A percentile compares a stretch with the other conserved stretches of the same genome.
phyloP scores from a whole-genome alignment of 2,329 filamentous ascomycete genomes.

The Cadophora malorum region DNA sequence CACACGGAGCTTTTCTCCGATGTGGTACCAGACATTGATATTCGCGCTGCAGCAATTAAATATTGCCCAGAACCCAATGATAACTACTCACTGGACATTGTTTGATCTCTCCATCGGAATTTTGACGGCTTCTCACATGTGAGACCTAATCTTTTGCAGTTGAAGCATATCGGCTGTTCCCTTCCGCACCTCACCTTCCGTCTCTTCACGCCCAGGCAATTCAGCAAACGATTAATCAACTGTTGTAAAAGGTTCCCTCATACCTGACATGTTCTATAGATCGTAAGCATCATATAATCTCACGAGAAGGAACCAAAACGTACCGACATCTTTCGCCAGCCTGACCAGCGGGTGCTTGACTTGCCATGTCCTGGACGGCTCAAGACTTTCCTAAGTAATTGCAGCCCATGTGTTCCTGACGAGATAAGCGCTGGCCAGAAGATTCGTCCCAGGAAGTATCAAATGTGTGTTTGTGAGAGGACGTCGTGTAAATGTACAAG shows the following conservation, averaged over 20 bases:
- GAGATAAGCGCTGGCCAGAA: background rate
- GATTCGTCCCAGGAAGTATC: background rate
- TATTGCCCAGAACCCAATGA: background rate
- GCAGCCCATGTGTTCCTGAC: background rate
- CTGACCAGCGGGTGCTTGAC: background rate
- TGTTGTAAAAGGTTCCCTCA: background rate
- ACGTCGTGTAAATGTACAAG: background rate
- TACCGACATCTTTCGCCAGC: slow-evolving; percentile 19
- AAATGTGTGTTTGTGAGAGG: background rate
- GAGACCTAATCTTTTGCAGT: slow-evolving; percentile 14
- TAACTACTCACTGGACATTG: slow-evolving; percentile 11
- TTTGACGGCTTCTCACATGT: slow-evolving; percentile 5
- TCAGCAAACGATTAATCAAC: background rate
- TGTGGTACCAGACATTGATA: background rate
- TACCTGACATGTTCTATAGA: slow-evolving; percentile 17
- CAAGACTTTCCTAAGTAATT: background rate
- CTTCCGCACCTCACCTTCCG: slow-evolving; percentile 19
- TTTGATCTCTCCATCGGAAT: slow-evolving; percentile 17
- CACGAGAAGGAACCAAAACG: background rate
- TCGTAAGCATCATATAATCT: background rate
- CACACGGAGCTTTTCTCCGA: slow-evolving; percentile 18
- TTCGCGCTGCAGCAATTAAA: slow-evolving; percentile 1
- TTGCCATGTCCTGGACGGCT: background rate
- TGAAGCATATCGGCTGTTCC: background rate
- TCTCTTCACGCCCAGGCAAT: background rate